phyloP scores from a whole-genome alignment of 352 stramenopile genomes.

The Phytophthora citricola region DNA sequence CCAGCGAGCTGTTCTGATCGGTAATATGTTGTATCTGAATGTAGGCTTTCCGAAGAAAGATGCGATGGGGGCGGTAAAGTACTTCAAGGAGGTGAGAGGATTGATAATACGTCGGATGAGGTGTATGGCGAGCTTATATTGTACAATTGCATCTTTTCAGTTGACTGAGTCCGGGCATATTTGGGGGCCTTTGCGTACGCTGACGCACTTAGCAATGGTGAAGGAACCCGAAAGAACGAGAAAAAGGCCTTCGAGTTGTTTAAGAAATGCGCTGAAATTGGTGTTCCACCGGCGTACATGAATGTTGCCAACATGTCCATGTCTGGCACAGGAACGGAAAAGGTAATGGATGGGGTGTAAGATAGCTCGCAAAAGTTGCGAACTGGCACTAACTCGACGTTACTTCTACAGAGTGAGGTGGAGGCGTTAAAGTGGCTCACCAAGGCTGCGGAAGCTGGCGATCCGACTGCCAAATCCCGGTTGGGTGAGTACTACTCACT shows the following conservation, averaged over 20 bases:
- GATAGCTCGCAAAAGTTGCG: neutral
- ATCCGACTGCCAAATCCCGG: constrained; percentile 75
- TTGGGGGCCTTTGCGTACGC: constrained; percentile 86
- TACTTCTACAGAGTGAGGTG: constrained; percentile 56
- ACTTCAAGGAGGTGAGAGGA: constrained; percentile 72
- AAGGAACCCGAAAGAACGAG: constrained; percentile 77
- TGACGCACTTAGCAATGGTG: constrained; percentile 74
- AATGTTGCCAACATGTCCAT: constrained; percentile 89
- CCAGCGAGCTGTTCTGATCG: constrained; percentile 1
- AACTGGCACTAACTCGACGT: neutral
- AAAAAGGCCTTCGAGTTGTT: constrained; percentile 86
- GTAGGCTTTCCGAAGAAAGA: constrained; percentile 70
- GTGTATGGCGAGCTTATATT: too few relatives aligned
- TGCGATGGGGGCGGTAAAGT: constrained; percentile 54
- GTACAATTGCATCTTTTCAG: constrained; percentile 27
- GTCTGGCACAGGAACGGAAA: constrained; percentile 67
- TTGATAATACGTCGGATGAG: too few relatives aligned
- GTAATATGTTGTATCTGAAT: neutral
- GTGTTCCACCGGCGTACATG: constrained; percentile 77
- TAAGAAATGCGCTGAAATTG: constrained; percentile 63
- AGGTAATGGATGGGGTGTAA: constrained; percentile 41
- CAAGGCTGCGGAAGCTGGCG: constrained; percentile 76
- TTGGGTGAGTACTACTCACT: constrained; percentile 81
- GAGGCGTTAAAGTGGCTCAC: constrained; percentile 77
- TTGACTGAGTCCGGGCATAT: constrained; percentile 64